A percentile compares a stretch with the other conserved stretches of the same genome.
Evolutionary conservation across 257 asterid genomes (phyloP).

Genomic region (Craterostigma plantagineum): DNA sequence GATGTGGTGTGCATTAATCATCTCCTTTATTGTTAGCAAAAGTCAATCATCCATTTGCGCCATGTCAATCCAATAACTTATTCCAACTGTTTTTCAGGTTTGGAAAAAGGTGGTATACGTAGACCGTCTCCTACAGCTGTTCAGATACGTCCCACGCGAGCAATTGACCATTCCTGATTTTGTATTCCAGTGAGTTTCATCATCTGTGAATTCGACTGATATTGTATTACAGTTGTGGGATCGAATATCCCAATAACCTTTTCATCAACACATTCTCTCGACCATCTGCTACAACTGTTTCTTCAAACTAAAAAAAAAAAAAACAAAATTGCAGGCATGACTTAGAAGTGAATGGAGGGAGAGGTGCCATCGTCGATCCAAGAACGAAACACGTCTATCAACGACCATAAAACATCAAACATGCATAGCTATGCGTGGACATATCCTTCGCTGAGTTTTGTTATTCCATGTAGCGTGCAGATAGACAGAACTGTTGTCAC

Average conservation of each 20-base stretch:
- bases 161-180: conserved; percentile 93
- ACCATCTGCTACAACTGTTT: neutral
- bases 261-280: neutral
- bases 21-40: neutral
- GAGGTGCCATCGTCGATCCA: conserved; percentile 84
- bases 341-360: conserved; percentile 91
- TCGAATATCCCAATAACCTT: too few relatives aligned
- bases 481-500: too few relatives aligned
- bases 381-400: conserved; percentile 82
- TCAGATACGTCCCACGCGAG: conserved; percentile 81
- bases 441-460: too few relatives aligned
- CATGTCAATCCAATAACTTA: neutral
- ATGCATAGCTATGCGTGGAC: too few relatives aligned
- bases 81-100: conserved; percentile 27
- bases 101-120: conserved; percentile 94
- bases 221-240: too few relatives aligned
- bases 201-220: conserved; percentile 1
- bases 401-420: conserved; percentile 14
- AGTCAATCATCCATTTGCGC: neutral
- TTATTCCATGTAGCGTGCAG: too few relatives aligned
- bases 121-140: conserved; percentile 89
- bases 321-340: conserved; percentile 79
- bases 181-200: conserved; percentile 79
- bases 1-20: conserved; percentile 31
- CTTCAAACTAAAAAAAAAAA: too few relatives aligned